Percentiles rank a stretch among this genome's conserved stretches.
Evolutionary conservation across 352 stramenopile genomes (phyloP).

Genomic region (Globisporangium iwayamae): DNA sequence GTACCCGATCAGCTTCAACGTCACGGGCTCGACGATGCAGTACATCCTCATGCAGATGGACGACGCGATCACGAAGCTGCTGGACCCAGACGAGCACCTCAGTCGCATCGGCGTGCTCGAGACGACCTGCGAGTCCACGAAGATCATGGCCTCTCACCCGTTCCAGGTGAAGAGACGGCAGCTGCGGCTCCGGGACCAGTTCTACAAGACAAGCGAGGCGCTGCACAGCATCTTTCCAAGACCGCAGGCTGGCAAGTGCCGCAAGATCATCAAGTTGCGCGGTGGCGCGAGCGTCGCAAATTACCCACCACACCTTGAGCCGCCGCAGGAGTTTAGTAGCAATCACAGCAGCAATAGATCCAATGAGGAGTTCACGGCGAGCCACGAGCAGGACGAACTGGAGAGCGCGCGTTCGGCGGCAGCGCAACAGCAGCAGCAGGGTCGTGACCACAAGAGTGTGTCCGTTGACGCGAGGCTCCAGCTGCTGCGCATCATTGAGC

Average conservation of each 20-base stretch:
- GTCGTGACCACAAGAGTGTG: neutral
- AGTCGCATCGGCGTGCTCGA: conserved; percentile 57
- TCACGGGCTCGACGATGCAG: conserved; percentile 30
- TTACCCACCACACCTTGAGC: conserved; percentile 23
- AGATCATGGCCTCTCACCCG: conserved; percentile 32
- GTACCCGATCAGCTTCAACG: conserved; percentile 56
- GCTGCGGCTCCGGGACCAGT: conserved; percentile 46
- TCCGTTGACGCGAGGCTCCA: conserved; percentile 24
- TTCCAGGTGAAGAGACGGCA: conserved; percentile 48
- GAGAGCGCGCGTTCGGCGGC: neutral
- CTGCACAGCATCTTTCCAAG: conserved; percentile 56
- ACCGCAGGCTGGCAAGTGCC: conserved; percentile 41
- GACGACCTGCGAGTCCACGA: conserved; percentile 51
- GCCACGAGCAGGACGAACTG: neutral
- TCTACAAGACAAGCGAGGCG: conserved; percentile 54
- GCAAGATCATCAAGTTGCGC: conserved; percentile 48
- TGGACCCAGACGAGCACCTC: conserved; percentile 51
- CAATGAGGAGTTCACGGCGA: neutral
- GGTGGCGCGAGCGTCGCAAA: conserved; percentile 43
- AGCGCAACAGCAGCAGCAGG: neutral
- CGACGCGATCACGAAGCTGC: conserved; percentile 34
- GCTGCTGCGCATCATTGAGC: conserved; percentile 27
- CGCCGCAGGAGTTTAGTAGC: neutral
- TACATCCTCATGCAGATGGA: conserved; percentile 43
- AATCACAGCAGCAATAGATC: neutral